Percentiles rank a stretch among this genome's conserved stretches.
phyloP scores from a whole-genome alignment of 108 stramenopile genomes.

The Skeletonema tropicum region DNA sequence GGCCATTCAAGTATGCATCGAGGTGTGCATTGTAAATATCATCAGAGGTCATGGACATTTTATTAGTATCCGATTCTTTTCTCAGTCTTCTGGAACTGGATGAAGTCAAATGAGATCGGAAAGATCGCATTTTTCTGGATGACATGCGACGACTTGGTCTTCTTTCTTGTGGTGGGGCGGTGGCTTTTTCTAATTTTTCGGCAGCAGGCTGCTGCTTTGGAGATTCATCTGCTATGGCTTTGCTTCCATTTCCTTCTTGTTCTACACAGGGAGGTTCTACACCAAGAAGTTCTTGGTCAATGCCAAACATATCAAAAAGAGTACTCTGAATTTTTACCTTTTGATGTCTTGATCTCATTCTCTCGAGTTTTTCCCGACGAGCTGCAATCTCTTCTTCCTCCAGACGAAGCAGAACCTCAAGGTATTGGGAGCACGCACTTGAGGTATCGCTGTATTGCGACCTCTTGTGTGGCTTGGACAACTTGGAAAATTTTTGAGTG shows the following conservation, averaged over 20 bases:
- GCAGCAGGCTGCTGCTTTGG: no score
- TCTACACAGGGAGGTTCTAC: not conserved
- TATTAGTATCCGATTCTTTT: not conserved
- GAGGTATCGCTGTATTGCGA: not conserved
- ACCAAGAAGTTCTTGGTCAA: not conserved
- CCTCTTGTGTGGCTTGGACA: not conserved
- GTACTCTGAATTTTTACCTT: slow-evolving; percentile 11
- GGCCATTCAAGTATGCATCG: slow-evolving; percentile 17
- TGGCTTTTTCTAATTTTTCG: no score
- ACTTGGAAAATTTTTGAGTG: not conserved
- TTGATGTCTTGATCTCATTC: slow-evolving; percentile 14
- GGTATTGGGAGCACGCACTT: slow-evolving; percentile 2
- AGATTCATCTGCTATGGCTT: not conserved
- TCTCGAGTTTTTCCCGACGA: slow-evolving; percentile 12
- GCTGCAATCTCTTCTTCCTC: slow-evolving; percentile 35
- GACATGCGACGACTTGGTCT: not conserved
- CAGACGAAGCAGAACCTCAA: slow-evolving; percentile 15
- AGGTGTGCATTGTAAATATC: slow-evolving; percentile 32
- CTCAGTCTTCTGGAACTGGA: not conserved
- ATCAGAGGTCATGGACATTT: slow-evolving; percentile 6
- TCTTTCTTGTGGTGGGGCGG: no score
- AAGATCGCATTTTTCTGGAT: not conserved
- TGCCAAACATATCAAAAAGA: slow-evolving; percentile 36
- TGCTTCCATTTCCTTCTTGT: not conserved
- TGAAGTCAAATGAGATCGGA: not conserved